Conservation (phyloP, 2,329 filamentous ascomycete species). For the Capronia americana region DNA sequence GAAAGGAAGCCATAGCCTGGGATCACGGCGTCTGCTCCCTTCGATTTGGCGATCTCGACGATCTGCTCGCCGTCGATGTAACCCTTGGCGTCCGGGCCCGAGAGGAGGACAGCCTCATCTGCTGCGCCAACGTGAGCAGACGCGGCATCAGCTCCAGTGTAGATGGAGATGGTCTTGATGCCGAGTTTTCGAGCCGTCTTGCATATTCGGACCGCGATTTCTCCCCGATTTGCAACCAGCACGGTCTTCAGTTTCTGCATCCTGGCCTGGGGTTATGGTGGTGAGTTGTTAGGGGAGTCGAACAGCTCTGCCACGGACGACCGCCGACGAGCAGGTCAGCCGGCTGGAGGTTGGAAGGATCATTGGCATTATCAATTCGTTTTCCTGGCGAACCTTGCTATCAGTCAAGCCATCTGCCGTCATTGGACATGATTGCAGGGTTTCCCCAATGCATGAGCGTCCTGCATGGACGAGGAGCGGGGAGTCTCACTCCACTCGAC, state of each 20-base stretch:
- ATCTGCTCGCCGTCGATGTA: constrained; percentile 51
- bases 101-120: constrained; percentile 60
- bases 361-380: constrained; percentile 15
- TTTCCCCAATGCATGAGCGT: constrained; percentile 9
- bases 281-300: neutral
- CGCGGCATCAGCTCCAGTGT: constrained; percentile 62
- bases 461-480: constrained; percentile 3
- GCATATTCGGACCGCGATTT: constrained; percentile 63
- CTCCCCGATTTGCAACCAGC: constrained; percentile 66
- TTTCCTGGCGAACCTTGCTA: constrained; percentile 5
- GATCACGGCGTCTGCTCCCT: constrained; percentile 63
- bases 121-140: constrained; percentile 62
- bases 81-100: constrained; percentile 55
- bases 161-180: constrained; percentile 63
- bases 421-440: constrained; percentile 22
- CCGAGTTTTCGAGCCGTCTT: constrained; percentile 53
- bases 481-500: constrained; percentile 13
- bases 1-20: constrained; percentile 72
- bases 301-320: neutral
- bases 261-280: constrained; percentile 6
- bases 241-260: constrained; percentile 56
- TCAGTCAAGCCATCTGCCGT: constrained; percentile 11
- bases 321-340: neutral
- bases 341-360: constrained; percentile 1
- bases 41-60: constrained; percentile 58